A percentile compares a stretch with the other conserved stretches of the same genome.
These are phyloP conservation scores for Carpinus fangiana DNA, from an alignment of 306 rosid species.

Conservation along the genomic window DNA sequence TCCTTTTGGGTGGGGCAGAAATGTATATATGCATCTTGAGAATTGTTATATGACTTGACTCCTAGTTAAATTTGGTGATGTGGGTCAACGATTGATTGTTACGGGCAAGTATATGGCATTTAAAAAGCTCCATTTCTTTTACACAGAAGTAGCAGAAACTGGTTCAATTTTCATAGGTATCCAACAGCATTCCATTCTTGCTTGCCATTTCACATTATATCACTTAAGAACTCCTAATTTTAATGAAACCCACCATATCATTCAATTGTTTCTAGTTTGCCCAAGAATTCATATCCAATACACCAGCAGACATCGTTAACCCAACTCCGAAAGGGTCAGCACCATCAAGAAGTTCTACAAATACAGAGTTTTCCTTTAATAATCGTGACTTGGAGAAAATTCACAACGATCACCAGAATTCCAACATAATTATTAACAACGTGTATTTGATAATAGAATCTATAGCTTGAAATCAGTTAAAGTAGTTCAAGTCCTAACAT, in stretches of 20 bases:
- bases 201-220: neutral
- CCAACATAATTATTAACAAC: neutral
- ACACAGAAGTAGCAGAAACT: neutral
- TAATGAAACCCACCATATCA: neutral
- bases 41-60: neutral
- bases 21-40: slow-evolving; percentile 13
- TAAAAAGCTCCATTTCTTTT: neutral
- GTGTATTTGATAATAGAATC: neutral
- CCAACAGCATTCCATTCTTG: neutral
- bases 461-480: neutral
- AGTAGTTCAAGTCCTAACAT: neutral
- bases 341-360: neutral
- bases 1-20: slow-evolving; percentile 10
- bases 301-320: neutral
- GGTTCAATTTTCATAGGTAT: neutral
- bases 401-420: neutral
- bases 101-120: neutral
- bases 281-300: neutral
- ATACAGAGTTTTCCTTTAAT: neutral
- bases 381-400: neutral
- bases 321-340: neutral
- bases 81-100: neutral
- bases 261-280: neutral
- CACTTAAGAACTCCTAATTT: neutral
- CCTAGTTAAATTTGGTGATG: neutral